Percentiles rank a stretch among this genome's conserved stretches.
Conservation (phyloP, 148 eudicot genomes). For the Nyssa sinensis region DNA sequence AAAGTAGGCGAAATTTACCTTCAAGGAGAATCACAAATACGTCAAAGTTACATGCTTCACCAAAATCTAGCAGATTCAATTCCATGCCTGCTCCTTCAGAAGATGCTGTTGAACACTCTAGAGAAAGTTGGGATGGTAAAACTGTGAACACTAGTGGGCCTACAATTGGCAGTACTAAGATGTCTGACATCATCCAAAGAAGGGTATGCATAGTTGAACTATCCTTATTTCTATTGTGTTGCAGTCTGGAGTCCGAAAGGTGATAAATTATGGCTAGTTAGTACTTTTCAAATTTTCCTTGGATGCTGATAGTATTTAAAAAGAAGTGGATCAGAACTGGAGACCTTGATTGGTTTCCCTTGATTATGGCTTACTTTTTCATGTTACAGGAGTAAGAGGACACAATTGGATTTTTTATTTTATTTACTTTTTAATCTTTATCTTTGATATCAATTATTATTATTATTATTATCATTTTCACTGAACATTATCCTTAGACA, state of each 20-base stretch:
- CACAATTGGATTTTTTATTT: too few relatives aligned
- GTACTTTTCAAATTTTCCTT: background rate
- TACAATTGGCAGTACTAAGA: conserved; percentile 51
- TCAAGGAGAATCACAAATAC: conserved; percentile 54
- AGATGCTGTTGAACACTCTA: conserved; percentile 48
- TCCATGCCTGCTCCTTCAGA: conserved; percentile 41
- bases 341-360: too few relatives aligned
- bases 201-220: conserved; percentile 33
- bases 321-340: too few relatives aligned
- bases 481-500: too few relatives aligned
- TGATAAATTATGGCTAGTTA: background rate
- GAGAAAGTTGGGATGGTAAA: conserved; percentile 61
- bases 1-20: conserved; percentile 48
- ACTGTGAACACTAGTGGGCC: conserved; percentile 35
- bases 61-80: conserved; percentile 48
- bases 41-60: conserved; percentile 51
- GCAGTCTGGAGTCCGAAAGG: background rate
- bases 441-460: too few relatives aligned
- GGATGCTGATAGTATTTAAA: too few relatives aligned
- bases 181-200: conserved; percentile 78
- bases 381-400: too few relatives aligned
- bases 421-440: too few relatives aligned
- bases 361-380: too few relatives aligned
- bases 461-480: too few relatives aligned
- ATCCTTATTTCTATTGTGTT: background rate